These are phyloP conservation scores for Stropharia rugosoannulata DNA, from an alignment of 768 basidiomycete genomes.

Conservation along the genomic window DNA sequence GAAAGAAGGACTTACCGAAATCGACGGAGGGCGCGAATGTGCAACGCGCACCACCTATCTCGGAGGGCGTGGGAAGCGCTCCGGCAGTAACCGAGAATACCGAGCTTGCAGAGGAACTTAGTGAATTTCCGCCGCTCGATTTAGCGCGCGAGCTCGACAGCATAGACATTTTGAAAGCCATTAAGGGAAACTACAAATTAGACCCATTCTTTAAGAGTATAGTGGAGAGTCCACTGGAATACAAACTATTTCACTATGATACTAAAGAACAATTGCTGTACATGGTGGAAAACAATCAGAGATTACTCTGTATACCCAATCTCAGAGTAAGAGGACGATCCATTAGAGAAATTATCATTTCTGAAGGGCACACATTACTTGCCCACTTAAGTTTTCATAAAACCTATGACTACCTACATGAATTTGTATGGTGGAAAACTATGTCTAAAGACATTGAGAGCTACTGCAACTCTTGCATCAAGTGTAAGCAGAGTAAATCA, in stretches of 20 bases:
- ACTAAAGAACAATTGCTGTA: not conserved
- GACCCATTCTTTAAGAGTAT: not conserved
- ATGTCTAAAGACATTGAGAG: conserved; percentile 12
- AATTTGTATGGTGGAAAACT: conserved; percentile 26
- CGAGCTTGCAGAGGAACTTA: no score
- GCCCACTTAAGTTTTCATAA: conserved; percentile 38
- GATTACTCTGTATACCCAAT: conserved; percentile 21
- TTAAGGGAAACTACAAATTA: not conserved
- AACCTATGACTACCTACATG: conserved; percentile 24
- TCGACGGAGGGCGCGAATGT: no score
- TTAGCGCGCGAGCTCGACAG: no score
- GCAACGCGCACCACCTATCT: no score
- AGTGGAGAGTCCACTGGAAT: not conserved
- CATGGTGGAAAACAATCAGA: no score
- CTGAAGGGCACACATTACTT: conserved; percentile 37
- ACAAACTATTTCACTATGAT: not conserved
- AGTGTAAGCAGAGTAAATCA: conserved; percentile 14
- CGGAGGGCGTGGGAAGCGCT: no score
- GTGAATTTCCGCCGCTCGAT: no score
- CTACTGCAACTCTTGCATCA: conserved; percentile 20
- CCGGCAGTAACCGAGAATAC: no score
- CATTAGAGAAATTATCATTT: conserved; percentile 31
- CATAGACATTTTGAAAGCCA: no score
- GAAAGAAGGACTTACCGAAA: no score
- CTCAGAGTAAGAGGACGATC: conserved; percentile 10